Evolutionary conservation across 768 basidiomycete species (phyloP).

Genomic region (Pholiota microspora): DNA sequence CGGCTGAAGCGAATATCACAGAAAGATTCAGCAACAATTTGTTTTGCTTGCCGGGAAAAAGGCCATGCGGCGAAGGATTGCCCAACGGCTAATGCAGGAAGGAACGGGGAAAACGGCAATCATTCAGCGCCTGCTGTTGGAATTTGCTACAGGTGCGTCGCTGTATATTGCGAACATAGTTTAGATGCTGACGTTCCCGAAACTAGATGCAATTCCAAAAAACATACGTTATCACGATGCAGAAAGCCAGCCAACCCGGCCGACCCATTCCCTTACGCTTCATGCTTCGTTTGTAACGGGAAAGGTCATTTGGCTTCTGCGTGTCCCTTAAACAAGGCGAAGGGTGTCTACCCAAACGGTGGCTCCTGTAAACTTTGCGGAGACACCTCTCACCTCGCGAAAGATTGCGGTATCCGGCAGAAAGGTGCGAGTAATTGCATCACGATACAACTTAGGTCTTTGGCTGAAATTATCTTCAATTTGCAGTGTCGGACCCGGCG

Average conservation of each 20-base stretch:
- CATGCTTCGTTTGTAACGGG: conserved; percentile 85
- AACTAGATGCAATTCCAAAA: conserved; percentile 74
- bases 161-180: background rate
- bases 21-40: conserved; percentile 57
- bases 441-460: background rate
- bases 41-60: conserved; percentile 82
- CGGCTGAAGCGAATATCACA: conserved; percentile 63
- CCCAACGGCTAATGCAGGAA: conserved; percentile 38
- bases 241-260: conserved; percentile 57
- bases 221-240: conserved; percentile 80
- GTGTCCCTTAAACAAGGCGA: conserved; percentile 77
- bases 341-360: conserved; percentile 88
- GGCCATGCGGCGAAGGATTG: conserved; percentile 88
- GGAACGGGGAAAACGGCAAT: conserved; percentile 12
- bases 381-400: conserved; percentile 81
- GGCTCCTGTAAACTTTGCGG: conserved; percentile 90
- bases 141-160: conserved; percentile 69
- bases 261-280: conserved; percentile 82
- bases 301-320: conserved; percentile 84
- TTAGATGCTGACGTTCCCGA: background rate
- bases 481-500: conserved; percentile 36
- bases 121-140: conserved; percentile 37
- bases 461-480: conserved; percentile 10
- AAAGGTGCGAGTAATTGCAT: conserved; percentile 36
- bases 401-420: conserved; percentile 70